These are phyloP conservation scores for Aciculoconidium aculeatum DNA, from an alignment of 805 yeast genomes.

Conservation along the genomic window DNA sequence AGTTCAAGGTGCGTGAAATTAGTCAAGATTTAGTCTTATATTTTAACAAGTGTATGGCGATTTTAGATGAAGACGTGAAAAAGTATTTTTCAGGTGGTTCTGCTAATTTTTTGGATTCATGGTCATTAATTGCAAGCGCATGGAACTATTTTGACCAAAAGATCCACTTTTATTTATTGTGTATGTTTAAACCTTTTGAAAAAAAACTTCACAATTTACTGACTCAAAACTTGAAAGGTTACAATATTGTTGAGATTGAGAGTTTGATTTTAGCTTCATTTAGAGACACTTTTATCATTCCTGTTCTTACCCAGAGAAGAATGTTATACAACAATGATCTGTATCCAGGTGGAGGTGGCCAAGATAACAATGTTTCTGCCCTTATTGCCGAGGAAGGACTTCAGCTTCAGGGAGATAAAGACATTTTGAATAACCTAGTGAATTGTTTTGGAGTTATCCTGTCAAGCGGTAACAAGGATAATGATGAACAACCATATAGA, in stretches of 20 bases:
- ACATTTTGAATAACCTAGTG: slow-evolving; percentile 9
- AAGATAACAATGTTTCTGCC: neutral
- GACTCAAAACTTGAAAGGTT: slow-evolving; percentile 9
- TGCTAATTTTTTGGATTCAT: slow-evolving; percentile 11
- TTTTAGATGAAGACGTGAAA: slow-evolving; percentile 21
- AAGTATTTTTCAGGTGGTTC: no score
- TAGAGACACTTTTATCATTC: slow-evolving; percentile 21
- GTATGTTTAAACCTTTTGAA: slow-evolving; percentile 23
- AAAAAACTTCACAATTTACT: slow-evolving; percentile 13
- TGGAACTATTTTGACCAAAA: slow-evolving; percentile 27
- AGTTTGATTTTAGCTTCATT: no score
- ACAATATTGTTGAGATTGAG: slow-evolving; percentile 18
- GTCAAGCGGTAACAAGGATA: slow-evolving; percentile 13
- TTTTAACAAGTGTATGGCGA: slow-evolving; percentile 18
- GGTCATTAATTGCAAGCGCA: slow-evolving; percentile 16
- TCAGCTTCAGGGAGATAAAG: slow-evolving; percentile 2
- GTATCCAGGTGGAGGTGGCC: neutral
- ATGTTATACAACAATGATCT: slow-evolving; percentile 1
- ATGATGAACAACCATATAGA: slow-evolving; percentile 16
- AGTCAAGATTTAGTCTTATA: slow-evolving; percentile 22
- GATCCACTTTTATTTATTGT: slow-evolving; percentile 18
- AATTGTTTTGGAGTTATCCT: slow-evolving; percentile 17
- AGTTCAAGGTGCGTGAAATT: slow-evolving; percentile 22
- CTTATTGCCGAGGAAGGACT: neutral
- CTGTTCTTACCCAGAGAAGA: slow-evolving; percentile 17